Evolutionary conservation across 192 early-diverging fungal species (phyloP).

Genomic region (Rhizophagus prolifer): DNA sequence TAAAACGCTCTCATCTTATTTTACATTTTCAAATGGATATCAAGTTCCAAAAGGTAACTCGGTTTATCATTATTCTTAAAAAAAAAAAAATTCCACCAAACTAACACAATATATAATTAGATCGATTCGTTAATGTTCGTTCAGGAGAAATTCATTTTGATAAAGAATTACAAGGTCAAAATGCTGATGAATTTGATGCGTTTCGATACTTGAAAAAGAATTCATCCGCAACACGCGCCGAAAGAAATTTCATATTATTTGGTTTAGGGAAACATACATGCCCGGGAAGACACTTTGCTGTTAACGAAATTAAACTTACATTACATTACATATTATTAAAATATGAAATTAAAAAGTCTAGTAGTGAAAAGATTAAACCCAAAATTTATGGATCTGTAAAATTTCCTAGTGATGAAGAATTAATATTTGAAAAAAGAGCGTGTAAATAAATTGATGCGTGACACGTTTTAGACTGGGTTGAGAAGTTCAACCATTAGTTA

Average conservation of each 20-base stretch:
- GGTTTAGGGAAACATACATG: conserved; percentile 12
- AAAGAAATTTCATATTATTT: not conserved
- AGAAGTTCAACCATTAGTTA: no score
- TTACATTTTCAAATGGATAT: conserved; percentile 22
- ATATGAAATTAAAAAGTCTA: not conserved
- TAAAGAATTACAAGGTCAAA: not conserved
- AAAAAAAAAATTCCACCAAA: not conserved
- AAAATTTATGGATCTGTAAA: not conserved
- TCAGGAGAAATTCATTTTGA: not conserved
- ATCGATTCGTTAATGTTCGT: not conserved
- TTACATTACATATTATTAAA: not conserved
- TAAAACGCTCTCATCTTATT: not conserved
- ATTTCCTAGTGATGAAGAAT: not conserved
- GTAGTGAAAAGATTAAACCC: not conserved
- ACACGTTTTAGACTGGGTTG: no score
- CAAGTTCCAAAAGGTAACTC: conserved; percentile 22
- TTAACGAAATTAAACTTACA: not conserved
- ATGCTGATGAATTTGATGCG: not conserved
- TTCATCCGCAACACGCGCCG: not conserved
- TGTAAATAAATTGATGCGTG: no score
- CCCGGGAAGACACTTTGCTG: not conserved
- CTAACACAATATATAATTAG: not conserved
- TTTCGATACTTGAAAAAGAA: not conserved
- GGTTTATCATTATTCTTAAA: no score
- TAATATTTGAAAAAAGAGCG: not conserved